Base-by-base conservation (phyloP, 768 basidiomycete genomes). In the Pulveroboletus ravenelii region DNA sequence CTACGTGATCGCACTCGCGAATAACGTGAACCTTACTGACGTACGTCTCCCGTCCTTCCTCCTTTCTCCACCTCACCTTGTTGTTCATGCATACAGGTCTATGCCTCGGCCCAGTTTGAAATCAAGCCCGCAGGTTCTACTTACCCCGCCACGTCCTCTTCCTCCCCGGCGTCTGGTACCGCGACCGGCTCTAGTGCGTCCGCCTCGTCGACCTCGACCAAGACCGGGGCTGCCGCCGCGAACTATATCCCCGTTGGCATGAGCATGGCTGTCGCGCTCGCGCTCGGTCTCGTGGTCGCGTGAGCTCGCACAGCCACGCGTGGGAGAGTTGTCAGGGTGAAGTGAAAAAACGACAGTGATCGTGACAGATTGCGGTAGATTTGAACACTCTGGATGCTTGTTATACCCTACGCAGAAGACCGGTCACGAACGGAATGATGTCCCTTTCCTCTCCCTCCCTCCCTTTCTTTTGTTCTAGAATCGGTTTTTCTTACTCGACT, bases 31-130 rank as follows among this genome's bases (percentile, higher is more conserved):
- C 67, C 59, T 48, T 45, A 70, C 75, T 36, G 68, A 86, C 31
- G 85, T 85, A 53, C 54, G 79, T 76, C 13, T 50, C 14, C 27
- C 15, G 32, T 42, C n/a, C 8, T 13, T 2, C 15, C 10, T 39
- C 10, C 3, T 29, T 36, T 27, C 10, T 18, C 10, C n/a, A 3
- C 2, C 20, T 17, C 2, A 5, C 7, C 20, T 18, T 4, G 20
- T 23, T 23, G 20, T 23, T 23, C 20, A 23, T 23, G 5, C 30
- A 5, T 41, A 4, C 55, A 89, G 82, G 51, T 88, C 48, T 87
- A 74, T 53, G 81, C 82, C 79, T 83, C 25, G 41, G 74, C 48
- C 62, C 68, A 5, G 17, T 89, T 89, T 65, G 78, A 81, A 63
- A 75, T 89, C 65, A 79, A 82, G 62, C 61, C 82, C 6, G 53